Conservation (phyloP, 768 basidiomycete species). For the Boletus rubescentipes region DNA sequence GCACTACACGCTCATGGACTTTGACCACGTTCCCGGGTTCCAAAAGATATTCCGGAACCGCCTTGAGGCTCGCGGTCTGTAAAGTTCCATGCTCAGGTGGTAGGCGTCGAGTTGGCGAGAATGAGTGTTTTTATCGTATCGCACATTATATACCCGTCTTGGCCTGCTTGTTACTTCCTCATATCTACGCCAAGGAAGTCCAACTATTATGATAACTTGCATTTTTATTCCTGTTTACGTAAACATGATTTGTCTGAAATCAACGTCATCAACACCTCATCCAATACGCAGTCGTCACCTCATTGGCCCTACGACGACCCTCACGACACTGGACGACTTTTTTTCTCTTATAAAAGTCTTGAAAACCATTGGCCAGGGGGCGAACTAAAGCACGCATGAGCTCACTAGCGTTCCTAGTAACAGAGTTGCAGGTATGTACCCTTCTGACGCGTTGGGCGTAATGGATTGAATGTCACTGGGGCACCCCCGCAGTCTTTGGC, state of each 20-base stretch:
- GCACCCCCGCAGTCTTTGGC: constrained; percentile 63
- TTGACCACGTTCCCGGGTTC: constrained; percentile 31
- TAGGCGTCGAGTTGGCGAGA: too few species aligned
- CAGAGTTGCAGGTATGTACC: constrained; percentile 62
- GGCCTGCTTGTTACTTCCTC: not conserved
- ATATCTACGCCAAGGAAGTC: not conserved
- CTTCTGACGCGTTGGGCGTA: not conserved
- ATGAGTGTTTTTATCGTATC: too few species aligned
- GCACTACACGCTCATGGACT: constrained; percentile 33
- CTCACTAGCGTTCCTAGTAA: constrained; percentile 67
- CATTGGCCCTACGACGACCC: not conserved
- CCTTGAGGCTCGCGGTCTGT: constrained; percentile 28
- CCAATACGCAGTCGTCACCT: not conserved
- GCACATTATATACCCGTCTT: not conserved
- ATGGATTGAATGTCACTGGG: constrained; percentile 3
- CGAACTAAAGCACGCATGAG: constrained; percentile 43
- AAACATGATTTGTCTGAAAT: constrained; percentile 7
- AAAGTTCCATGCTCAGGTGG: not conserved
- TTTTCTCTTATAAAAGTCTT: not conserved
- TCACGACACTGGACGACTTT: not conserved
- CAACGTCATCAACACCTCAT: not conserved
- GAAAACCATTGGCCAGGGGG: not conserved
- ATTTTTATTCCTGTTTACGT: not conserved
- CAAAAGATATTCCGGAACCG: constrained; percentile 29
- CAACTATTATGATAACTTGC: too few species aligned